Evolutionary conservation across 371 early-diverging fungal species (phyloP).

Genomic region (Caulochytrium protostelioides): DNA sequence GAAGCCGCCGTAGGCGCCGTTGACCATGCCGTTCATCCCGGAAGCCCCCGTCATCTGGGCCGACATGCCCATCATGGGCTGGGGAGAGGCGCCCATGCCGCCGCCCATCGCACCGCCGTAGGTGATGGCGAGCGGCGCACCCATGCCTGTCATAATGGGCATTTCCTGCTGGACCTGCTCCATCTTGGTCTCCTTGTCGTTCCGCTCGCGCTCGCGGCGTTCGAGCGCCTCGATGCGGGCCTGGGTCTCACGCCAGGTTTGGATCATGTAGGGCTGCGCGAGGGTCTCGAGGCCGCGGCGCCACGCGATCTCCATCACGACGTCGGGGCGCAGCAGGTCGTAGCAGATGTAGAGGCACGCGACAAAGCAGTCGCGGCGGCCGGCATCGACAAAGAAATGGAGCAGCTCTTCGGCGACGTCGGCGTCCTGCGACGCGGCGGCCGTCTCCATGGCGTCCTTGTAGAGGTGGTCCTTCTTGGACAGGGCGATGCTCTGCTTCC

Average conservation of each 20-base stretch:
- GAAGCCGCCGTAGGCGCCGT: too few relatives aligned
- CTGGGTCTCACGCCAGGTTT: conserved; percentile 58
- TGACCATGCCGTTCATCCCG: too few relatives aligned
- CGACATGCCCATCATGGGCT: too few relatives aligned
- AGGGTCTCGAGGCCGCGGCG: conserved; percentile 62
- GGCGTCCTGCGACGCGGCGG: conserved; percentile 57
- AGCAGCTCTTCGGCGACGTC: conserved; percentile 80
- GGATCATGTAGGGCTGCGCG: conserved; percentile 91
- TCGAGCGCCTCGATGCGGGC: too few relatives aligned
- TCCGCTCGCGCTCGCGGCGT: too few relatives aligned
- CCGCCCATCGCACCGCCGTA: too few relatives aligned
- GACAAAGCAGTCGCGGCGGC: conserved; percentile 75
- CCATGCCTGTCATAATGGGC: too few relatives aligned
- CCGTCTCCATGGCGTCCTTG: conserved; percentile 95
- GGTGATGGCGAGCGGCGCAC: too few relatives aligned
- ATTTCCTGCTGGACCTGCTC: too few relatives aligned
- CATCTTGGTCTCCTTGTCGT: too few relatives aligned
- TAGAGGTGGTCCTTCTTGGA: conserved; percentile 86
- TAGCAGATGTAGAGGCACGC: conserved; percentile 81
- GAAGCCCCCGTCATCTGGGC: too few relatives aligned
- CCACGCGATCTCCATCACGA: conserved; percentile 85
- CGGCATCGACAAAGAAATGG: conserved; percentile 75
- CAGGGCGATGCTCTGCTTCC: conserved; percentile 79
- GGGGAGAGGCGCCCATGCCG: too few relatives aligned
- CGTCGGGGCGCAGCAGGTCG: conserved; percentile 75